Base-by-base conservation (phyloP, 2,329 filamentous ascomycete genomes). In the Verticillium zaregamsianum region DNA sequence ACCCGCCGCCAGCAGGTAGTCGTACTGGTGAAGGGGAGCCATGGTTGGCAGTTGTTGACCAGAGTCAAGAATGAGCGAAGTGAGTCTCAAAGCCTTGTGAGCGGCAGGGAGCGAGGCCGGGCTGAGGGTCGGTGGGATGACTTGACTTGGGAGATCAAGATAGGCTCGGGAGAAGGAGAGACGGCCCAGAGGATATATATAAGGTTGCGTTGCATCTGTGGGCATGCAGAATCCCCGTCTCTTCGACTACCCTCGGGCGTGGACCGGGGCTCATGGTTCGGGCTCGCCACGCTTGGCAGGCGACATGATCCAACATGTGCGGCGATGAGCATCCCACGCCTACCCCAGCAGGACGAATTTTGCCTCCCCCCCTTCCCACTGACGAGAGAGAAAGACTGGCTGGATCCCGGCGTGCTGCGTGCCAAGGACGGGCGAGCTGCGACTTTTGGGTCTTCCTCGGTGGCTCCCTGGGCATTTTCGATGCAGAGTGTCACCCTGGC, bases 1-100 rank as follows among this genome's bases (percentile, higher is more conserved):
- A 74, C 83, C 86, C 60, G 89, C 81, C 67, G 84, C 86, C 66
- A 89, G 85, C 64, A 89, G 77, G 70, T 88, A 89, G 73, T 86
- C 81, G 65, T 82, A 88, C 68, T 89, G 79, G 62, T 78, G 75
- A 59, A 86, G 72, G 60, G 63, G 39, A 32, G 58, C 28, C 58
- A 59, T 59, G 28, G n/a, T 55, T 52, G 45, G 45, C 45, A 52
- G 23, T 52, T 25, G 45, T 28, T 52, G 45, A 14, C 20, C 20
- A 20, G 9, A 52, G 20, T 52, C 45, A 52, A 25, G 20, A 25
- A 14, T 14, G 33, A 35, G 33, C 33, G 9, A 25, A 25, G n/a
- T 52, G 20, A 12, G n/a, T 52, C 45, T 52, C 45, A 11, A 23
- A 25, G 45, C 45, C 45, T 52, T 52, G 20, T 52, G 20, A 14